Base-by-base conservation (phyloP, 495 filamentous ascomycete species). In the Pyrenula aspistea region DNA sequence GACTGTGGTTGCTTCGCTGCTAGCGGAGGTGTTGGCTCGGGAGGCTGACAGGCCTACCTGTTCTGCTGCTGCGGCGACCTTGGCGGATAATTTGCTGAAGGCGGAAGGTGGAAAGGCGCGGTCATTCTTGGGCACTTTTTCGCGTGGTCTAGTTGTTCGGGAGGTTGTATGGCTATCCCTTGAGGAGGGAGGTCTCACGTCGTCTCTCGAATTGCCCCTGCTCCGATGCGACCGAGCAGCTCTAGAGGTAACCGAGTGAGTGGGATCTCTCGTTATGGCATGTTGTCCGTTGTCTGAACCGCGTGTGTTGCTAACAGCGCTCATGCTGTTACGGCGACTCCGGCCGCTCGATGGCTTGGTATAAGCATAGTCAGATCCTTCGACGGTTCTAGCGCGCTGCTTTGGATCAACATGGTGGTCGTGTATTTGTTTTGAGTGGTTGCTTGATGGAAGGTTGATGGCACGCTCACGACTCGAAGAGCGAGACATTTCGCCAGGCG, bases 401-500 rank as follows among this genome's bases (percentile, higher is more conserved):
- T 54, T 54, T 48, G 55, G 12, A 48, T 52, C 20, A 59, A 11
- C 4, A 49, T 56, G n/a, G 55, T 51, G 22, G 59, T 58, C 21
- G 55, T 56, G 11, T 59, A 53, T 24, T 56, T 64, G 10, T 54
- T 54, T 21, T 23, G n/a, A 10, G 58, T 22, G 12, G 15, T 12
- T 8, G 36, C 24, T 12, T 57, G 59, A 59, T 22, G 47, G 15
- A 55, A 22, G 1, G 53, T 54, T 19, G 47, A 49, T 2, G 53
- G 55, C 25, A 57, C 24, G 25, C 49, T 49, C 0, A 53, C 51
- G 22, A 63, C 63, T 12, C 65, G 62, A 8, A 62, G 59, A 12
- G 63, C 56, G 22, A 66, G 64, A 1, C 65, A 69, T n/a, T 61
- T 58, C 2, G 65, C 57, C 2, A 65, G 61, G 61, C 1, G 66